These are phyloP conservation scores for Sherardia arvensis DNA, from an alignment of 257 asterid species.

Conservation along the genomic window DNA sequence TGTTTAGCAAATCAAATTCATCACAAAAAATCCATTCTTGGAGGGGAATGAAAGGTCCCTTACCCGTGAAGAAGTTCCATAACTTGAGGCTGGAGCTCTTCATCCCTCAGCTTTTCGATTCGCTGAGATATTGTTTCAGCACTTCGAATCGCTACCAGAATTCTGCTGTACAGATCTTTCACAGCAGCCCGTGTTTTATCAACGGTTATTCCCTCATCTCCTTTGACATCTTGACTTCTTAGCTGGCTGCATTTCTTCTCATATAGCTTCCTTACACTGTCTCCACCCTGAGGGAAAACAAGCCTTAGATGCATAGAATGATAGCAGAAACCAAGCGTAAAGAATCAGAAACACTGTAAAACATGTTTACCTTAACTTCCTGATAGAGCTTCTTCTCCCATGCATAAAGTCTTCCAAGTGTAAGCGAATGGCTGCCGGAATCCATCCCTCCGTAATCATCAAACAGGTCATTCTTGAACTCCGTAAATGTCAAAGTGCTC, in stretches of 20 bases:
- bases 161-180: slow-evolving; percentile 79
- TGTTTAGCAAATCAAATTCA: neutral
- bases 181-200: slow-evolving; percentile 81
- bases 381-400: slow-evolving; percentile 93
- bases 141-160: slow-evolving; percentile 74
- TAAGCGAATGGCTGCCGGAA: slow-evolving; percentile 81
- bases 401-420: slow-evolving; percentile 84
- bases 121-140: slow-evolving; percentile 82
- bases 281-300: slow-evolving; percentile 53
- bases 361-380: slow-evolving; percentile 68
- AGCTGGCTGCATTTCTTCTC: slow-evolving; percentile 73
- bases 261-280: slow-evolving; percentile 53
- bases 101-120: slow-evolving; percentile 73
- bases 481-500: slow-evolving; percentile 57
- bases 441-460: slow-evolving; percentile 83
- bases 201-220: slow-evolving; percentile 48
- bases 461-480: slow-evolving; percentile 59
- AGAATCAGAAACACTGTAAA: neutral
- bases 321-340: neutral
- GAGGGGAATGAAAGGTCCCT: slow-evolving; percentile 4
- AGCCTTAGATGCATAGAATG: slow-evolving; percentile 4
- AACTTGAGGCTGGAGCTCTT: slow-evolving; percentile 87
- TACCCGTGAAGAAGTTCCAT: slow-evolving; percentile 84
- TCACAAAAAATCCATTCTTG: neutral
- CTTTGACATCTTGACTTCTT: slow-evolving; percentile 55